A percentile compares a stretch with the other conserved stretches of the same genome.
Conservation (phyloP, 176 grass and related monocot genomes). For the Panicum miliaceum region DNA sequence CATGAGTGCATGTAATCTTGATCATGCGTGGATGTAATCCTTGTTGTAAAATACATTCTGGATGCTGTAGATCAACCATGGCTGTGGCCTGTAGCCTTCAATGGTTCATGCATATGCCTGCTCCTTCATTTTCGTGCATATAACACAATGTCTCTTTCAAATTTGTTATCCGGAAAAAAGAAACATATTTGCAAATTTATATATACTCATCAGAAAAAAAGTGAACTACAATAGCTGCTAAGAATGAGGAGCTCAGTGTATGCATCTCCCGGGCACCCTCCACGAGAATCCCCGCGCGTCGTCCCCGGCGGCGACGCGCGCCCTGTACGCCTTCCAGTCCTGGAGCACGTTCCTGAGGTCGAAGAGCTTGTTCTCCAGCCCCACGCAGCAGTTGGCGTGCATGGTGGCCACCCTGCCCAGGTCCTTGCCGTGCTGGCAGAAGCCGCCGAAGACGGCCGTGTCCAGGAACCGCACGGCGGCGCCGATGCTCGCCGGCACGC, state of each 20-base stretch:
- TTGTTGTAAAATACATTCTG: slow-evolving; percentile 29
- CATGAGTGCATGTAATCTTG: neutral
- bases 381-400: slow-evolving; percentile 84
- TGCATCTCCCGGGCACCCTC: slow-evolving; percentile 63
- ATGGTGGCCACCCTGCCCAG: slow-evolving; percentile 58
- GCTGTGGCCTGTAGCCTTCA: neutral
- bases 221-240: no score
- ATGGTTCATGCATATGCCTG: neutral
- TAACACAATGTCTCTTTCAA: neutral
- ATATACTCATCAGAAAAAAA: no score
- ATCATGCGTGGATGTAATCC: slow-evolving; percentile 7
- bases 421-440: slow-evolving; percentile 69
- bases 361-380: slow-evolving; percentile 58
- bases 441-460: slow-evolving; percentile 55
- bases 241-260: slow-evolving; percentile 36
- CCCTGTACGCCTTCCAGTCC: slow-evolving; percentile 63
- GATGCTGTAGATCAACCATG: neutral
- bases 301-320: neutral
- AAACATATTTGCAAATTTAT: neutral
- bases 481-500: slow-evolving; percentile 37
- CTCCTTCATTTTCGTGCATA: no score
- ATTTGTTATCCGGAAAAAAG: neutral
- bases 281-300: slow-evolving; percentile 40
- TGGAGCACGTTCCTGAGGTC: slow-evolving; percentile 68
- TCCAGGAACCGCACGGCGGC: slow-evolving; percentile 65